Evolutionary conservation across 1,139 yeast species (phyloP).

Genomic region (Magnusiomyces sp.): DNA sequence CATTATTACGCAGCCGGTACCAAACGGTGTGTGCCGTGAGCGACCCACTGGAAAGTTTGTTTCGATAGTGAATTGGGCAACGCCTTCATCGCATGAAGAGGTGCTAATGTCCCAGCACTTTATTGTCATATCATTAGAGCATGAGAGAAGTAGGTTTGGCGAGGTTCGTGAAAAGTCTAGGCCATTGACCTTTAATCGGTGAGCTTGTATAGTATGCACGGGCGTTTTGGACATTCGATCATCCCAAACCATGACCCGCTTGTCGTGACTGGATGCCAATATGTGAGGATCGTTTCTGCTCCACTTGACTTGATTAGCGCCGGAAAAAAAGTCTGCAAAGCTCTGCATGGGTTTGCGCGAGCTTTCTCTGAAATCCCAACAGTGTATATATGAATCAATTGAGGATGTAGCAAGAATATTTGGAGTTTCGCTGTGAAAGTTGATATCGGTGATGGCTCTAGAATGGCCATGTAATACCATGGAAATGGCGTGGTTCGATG

Average conservation of each 20-base stretch:
- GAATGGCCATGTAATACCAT: constrained; percentile 83
- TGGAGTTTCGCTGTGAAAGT: constrained; percentile 82
- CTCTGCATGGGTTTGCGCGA: constrained; percentile 62
- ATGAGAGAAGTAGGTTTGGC: constrained; percentile 56
- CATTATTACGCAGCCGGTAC: constrained; percentile 84
- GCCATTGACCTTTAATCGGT: constrained; percentile 77
- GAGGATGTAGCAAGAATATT: constrained; percentile 91
- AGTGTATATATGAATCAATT: constrained; percentile 74
- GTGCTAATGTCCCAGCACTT: constrained; percentile 69
- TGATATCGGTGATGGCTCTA: constrained; percentile 91
- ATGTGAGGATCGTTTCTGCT: constrained; percentile 65
- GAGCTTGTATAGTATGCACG: constrained; percentile 59
- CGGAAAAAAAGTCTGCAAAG: constrained; percentile 92
- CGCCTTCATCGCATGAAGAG: constrained; percentile 22
- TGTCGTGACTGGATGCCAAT: constrained; percentile 80
- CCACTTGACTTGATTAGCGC: constrained; percentile 95
- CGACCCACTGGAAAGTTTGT: constrained; percentile 83
- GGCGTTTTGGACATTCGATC: constrained; percentile 75
- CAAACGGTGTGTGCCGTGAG: constrained; percentile 84
- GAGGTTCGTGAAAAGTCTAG: constrained; percentile 65
- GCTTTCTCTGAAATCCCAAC: constrained; percentile 78
- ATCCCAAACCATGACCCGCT: constrained; percentile 80
- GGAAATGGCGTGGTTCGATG: constrained; percentile 71
- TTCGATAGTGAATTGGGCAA: constrained; percentile 41
- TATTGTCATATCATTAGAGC: constrained; percentile 82